phyloP scores from a whole-genome alignment of 257 asterid genomes.

The Henckelia pumila region DNA sequence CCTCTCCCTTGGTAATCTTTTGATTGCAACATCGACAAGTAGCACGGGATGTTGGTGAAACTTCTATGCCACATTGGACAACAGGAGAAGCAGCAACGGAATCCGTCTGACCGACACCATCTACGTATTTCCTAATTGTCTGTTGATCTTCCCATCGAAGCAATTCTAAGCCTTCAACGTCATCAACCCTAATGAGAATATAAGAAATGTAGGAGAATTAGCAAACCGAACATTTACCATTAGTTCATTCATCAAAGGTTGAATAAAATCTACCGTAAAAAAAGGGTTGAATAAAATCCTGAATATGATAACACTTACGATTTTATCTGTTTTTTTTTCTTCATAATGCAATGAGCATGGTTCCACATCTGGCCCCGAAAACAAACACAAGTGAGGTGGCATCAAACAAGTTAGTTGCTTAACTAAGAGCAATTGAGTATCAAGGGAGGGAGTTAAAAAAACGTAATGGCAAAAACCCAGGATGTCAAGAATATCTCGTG shows the following conservation, averaged over 20 bases:
- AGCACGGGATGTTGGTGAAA: slow-evolving; percentile 77
- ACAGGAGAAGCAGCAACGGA: slow-evolving; percentile 39
- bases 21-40: slow-evolving; percentile 63
- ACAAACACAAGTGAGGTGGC: slow-evolving; percentile 33
- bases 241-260: background rate
- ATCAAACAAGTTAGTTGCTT: slow-evolving; percentile 12
- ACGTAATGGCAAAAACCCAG: too few species aligned
- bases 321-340: slow-evolving; percentile 76
- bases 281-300: background rate
- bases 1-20: slow-evolving; percentile 88
- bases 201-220: slow-evolving; percentile 12
- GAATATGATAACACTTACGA: slow-evolving; percentile 39
- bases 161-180: slow-evolving; percentile 85
- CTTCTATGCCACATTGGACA: slow-evolving; percentile 57
- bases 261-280: background rate
- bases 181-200: slow-evolving; percentile 55
- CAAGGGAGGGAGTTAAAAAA: background rate
- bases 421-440: background rate
- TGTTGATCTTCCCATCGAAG: slow-evolving; percentile 98
- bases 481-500: slow-evolving; percentile 15
- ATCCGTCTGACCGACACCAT: slow-evolving; percentile 34
- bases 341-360: slow-evolving; percentile 74
- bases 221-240: background rate
- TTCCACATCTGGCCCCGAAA: slow-evolving; percentile 82
- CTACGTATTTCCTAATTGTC: slow-evolving; percentile 64